Evolutionary conservation across 78 protist species (phyloP).

Genomic region (Dictyostelium firmibasis): DNA sequence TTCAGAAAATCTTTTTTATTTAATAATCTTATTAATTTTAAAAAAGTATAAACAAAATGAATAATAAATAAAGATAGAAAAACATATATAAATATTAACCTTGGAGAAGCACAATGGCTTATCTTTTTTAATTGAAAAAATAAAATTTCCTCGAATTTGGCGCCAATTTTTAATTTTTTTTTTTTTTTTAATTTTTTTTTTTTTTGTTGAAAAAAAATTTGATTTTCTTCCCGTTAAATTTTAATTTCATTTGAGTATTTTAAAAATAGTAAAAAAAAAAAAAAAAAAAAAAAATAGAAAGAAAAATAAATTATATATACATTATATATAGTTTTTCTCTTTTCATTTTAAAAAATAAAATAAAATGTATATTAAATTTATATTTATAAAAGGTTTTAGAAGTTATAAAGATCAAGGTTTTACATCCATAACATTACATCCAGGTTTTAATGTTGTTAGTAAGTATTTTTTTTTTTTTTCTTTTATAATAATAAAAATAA

Average conservation of each 20-base stretch:
- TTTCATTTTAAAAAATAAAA: neutral
- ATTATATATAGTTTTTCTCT: neutral
- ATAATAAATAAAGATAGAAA: neutral
- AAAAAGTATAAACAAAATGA: too few relatives aligned
- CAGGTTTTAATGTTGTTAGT: conserved; percentile 86
- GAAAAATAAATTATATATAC: neutral
- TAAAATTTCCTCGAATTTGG: neutral
- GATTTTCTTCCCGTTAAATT: neutral
- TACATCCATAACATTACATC: conserved; percentile 34
- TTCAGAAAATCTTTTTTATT: too few relatives aligned
- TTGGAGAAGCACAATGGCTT: too few relatives aligned
- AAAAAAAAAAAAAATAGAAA: neutral
- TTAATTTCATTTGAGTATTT: neutral
- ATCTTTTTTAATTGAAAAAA: too few relatives aligned
- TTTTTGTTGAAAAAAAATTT: neutral
- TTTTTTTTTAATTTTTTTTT: neutral
- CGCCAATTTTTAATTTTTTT: neutral
- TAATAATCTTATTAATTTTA: too few relatives aligned
- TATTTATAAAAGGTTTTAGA: conserved; percentile 81
- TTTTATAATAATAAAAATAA: neutral
- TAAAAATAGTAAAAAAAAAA: neutral
- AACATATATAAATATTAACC: too few relatives aligned
- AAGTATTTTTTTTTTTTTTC: neutral
- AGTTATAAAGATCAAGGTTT: conserved; percentile 73
- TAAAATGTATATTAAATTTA: conserved; percentile 35